These are phyloP conservation scores for Fomes fomentarius DNA, from an alignment of 1,284 basidiomycete species.

Conservation along the genomic window DNA sequence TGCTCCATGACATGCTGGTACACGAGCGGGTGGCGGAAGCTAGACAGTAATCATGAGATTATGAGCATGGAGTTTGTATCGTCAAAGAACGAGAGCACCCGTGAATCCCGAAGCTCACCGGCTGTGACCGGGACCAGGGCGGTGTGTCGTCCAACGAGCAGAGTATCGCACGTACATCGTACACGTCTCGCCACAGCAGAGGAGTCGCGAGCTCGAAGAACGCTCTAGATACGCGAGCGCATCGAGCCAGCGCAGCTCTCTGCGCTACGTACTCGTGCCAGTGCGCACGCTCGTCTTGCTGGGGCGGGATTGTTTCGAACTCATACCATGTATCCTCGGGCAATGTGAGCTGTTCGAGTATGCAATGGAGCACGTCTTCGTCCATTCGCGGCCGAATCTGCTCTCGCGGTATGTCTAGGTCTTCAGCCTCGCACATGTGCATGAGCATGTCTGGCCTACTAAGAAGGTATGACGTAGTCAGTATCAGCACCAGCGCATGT, in stretches of 20 bases:
- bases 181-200: slow-evolving; percentile 1
- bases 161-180: not conserved
- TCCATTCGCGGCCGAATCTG: not conserved
- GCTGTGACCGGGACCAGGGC: not conserved
- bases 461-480: too few species aligned
- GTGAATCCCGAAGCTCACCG: too few species aligned
- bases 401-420: too few species aligned
- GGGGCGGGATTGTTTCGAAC: too few species aligned
- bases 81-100: too few species aligned
- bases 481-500: too few species aligned
- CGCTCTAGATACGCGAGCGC: slow-evolving; percentile 1
- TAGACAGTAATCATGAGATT: not conserved
- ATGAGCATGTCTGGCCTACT: too few species aligned
- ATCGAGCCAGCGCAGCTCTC: slow-evolving; percentile 1
- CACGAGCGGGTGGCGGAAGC: not conserved
- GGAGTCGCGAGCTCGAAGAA: slow-evolving; percentile 4
- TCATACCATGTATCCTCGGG: not conserved
- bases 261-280: too few species aligned
- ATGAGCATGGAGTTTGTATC: too few species aligned
- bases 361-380: slow-evolving; percentile 6
- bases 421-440: too few species aligned
- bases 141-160: not conserved
- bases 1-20: too few species aligned
- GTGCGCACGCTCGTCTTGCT: too few species aligned
- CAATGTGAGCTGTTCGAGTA: not conserved